Conservation (phyloP, 2,329 filamentous ascomycete species). For the Rhynchosporium secalis region DNA sequence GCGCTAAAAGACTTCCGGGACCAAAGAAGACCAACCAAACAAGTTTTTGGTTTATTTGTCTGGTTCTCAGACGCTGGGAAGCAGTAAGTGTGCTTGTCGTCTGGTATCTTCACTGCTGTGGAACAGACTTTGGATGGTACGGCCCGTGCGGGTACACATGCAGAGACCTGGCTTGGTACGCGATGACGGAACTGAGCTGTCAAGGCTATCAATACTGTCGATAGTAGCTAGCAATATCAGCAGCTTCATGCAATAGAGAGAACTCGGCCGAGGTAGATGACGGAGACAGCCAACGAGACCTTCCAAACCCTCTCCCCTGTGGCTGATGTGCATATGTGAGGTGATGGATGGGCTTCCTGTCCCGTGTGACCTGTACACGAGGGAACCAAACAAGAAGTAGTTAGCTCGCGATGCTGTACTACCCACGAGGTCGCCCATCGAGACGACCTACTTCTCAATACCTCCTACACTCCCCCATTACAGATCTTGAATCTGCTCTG, state of each 20-base stretch:
- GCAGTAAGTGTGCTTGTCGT: not conserved
- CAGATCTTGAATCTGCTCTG: not conserved
- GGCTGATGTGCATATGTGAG: slow-evolving; percentile 14
- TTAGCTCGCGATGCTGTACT: slow-evolving; percentile 1
- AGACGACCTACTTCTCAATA: slow-evolving; percentile 1
- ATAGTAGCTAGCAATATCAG: not conserved
- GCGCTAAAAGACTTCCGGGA: slow-evolving; percentile 7
- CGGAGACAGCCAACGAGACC: not conserved
- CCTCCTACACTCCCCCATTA: not conserved
- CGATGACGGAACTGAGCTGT: not conserved
- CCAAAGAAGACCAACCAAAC: not conserved
- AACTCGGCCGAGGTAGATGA: not conserved
- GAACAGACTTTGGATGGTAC: not conserved
- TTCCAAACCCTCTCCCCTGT: not conserved
- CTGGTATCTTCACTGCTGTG: slow-evolving; percentile 1
- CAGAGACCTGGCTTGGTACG: not conserved
- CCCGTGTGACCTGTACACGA: slow-evolving; percentile 14
- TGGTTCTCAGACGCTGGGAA: not conserved
- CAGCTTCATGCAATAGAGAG: not conserved
- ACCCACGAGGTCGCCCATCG: slow-evolving; percentile 6
- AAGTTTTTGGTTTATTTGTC: not conserved
- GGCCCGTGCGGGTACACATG: not conserved
- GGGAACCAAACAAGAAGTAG: not conserved
- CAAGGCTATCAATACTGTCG: not conserved
- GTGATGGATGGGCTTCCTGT: not conserved